Conservation (phyloP, 495 filamentous ascomycete genomes). For the Neurospora terricola region DNA sequence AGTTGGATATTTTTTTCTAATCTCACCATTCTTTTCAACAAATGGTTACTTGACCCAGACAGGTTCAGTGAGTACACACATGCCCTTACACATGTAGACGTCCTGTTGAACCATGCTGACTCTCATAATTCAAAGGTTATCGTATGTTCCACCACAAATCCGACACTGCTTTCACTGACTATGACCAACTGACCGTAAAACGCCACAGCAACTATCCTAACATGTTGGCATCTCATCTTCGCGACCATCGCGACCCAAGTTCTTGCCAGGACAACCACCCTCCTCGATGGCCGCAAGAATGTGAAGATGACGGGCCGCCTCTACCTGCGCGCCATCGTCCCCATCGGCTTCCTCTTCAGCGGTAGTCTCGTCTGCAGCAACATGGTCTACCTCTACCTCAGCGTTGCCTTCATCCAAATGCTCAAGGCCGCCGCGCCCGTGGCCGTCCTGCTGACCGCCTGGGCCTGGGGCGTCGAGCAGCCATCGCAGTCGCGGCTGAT, state of each 20-base stretch:
- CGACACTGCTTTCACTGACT: neutral
- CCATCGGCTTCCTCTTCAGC: slow-evolving; percentile 65
- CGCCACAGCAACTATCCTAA: slow-evolving; percentile 44
- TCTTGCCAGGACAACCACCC: slow-evolving; percentile 54
- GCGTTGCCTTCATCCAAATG: slow-evolving; percentile 76
- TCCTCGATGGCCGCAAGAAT: slow-evolving; percentile 58
- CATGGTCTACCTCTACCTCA: slow-evolving; percentile 64
- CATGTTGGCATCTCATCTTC: slow-evolving; percentile 70
- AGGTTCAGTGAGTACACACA: slow-evolving; percentile 61
- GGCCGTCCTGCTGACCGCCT: slow-evolving; percentile 54
- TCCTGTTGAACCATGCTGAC: slow-evolving; percentile 6
- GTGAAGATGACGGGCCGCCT: slow-evolving; percentile 59
- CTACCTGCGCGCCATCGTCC: slow-evolving; percentile 62
- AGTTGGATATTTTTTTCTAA: slow-evolving; percentile 86
- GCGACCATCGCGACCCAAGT: slow-evolving; percentile 65
- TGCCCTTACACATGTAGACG: neutral
- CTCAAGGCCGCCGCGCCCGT: slow-evolving; percentile 67
- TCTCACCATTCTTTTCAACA: slow-evolving; percentile 88
- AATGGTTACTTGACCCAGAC: slow-evolving; percentile 68
- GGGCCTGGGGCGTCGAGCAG: slow-evolving; percentile 52
- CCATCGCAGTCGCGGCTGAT: slow-evolving; percentile 49
- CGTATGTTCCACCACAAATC: slow-evolving; percentile 11
- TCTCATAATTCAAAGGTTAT: slow-evolving; percentile 13
- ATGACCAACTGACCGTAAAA: neutral
- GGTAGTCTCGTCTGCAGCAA: slow-evolving; percentile 65